Evolutionary conservation across 2,329 filamentous ascomycete genomes (phyloP).

Genomic region (Mollisia scopiformis): DNA sequence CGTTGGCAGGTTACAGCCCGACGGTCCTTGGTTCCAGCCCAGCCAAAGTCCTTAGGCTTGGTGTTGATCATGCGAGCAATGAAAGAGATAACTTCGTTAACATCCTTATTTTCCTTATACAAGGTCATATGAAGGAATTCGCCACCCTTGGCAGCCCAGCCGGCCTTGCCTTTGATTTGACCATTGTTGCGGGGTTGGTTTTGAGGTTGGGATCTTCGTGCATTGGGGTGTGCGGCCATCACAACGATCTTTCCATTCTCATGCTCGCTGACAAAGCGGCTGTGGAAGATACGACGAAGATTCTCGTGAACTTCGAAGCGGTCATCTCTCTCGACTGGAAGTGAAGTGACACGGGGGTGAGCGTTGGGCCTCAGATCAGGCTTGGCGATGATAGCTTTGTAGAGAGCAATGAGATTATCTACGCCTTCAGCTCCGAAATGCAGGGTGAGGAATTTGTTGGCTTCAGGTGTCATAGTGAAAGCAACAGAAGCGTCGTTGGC

Average conservation of each 20-base stretch:
- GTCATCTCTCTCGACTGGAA: conserved; percentile 61
- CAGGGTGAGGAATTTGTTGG: neutral
- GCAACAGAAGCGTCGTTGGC: neutral
- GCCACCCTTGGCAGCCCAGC: conserved; percentile 66
- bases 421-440: conserved; percentile 32
- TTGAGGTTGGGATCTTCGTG: conserved; percentile 9
- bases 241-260: conserved; percentile 63
- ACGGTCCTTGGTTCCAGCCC: conserved; percentile 75
- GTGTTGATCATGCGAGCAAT: conserved; percentile 61
- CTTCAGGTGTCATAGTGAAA: neutral
- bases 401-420: conserved; percentile 55
- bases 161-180: conserved; percentile 44
- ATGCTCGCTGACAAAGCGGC: conserved; percentile 62
- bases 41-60: conserved; percentile 62
- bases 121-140: conserved; percentile 74
- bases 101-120: conserved; percentile 80
- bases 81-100: conserved; percentile 71
- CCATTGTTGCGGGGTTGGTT: conserved; percentile 16
- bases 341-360: conserved; percentile 55
- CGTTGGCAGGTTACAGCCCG: conserved; percentile 71
- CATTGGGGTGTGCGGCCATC: conserved; percentile 45
- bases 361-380: conserved; percentile 58
- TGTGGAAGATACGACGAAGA: conserved; percentile 65
- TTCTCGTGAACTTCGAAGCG: conserved; percentile 62
- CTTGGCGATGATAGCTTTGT: conserved; percentile 53